Evolutionary conservation across 768 basidiomycete genomes (phyloP), one percentile per base, ranked within the genome.

Genomic region (Hebeloma cylindrosporum): DNA sequence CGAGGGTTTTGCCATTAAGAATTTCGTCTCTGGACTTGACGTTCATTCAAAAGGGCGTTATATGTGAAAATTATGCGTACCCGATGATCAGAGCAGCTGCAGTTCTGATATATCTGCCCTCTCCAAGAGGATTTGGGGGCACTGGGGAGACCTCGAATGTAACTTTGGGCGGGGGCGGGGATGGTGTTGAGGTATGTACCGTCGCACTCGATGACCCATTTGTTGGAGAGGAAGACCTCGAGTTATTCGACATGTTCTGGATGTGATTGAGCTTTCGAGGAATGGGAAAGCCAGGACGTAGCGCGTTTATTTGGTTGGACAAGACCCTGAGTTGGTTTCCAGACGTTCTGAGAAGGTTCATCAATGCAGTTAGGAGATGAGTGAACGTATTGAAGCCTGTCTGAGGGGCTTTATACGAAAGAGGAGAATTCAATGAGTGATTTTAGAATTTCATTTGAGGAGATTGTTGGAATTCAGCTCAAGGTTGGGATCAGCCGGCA

Each of bases 1-100:
- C 90, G 36, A 80, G 77, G 0, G 89, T 92, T 75, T 93, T 92
- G 32, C 93, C 93, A 51, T 95, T 95, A 40, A 97, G 67, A 26
- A 95, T 92, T 58, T 95, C 92, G 64, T 94, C 91, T 7, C 91
- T 92, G 54, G 28, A 28, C 7, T 11, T 40, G 27, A 23, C 38
- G 21, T 20, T 22, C 13, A 21, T 45, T 50, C 20, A 42, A 21
- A 37, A 39, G 23, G 18, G 18, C 18, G 4, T 17, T 8, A 44
- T 7, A 25, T 9, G 10, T 14, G 25, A 17, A 21, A 13, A 34
- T 29, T 13, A 38, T 36, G 18, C 71, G 39, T 46, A 84, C 87
- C 88, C 88, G 50, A 90, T 89, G 33, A 90, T 75, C 47, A 90
- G 70, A 0, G 84, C 85, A 18, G 75, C 88, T 0, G 88, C 88